Percentiles rank a stretch among this genome's conserved stretches.
Evolutionary conservation across 345 rosid species (phyloP).

Genomic region (Barbarea vulgaris): DNA sequence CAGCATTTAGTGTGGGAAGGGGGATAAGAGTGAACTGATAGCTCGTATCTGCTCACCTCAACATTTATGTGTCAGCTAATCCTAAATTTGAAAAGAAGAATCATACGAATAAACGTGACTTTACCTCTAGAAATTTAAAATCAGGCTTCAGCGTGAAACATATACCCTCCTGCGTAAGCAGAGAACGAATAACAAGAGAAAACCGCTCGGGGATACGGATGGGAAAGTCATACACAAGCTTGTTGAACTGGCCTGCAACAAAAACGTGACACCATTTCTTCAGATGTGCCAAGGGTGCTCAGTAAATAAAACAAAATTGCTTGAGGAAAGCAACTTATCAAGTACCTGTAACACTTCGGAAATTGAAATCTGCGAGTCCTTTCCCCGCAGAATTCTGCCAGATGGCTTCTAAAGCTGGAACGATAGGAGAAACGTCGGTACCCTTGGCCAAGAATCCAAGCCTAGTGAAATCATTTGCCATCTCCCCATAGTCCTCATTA

Average conservation of each 20-base stretch:
- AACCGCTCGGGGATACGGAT: conserved; percentile 98
- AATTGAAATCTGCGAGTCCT: conserved; percentile 92
- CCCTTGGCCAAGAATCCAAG: conserved; percentile 97
- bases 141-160: conserved; percentile 94
- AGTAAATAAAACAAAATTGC: not conserved
- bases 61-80: conserved; percentile 1
- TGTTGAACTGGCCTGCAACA: conserved; percentile 81
- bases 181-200: conserved; percentile 92
- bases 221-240: conserved; percentile 86
- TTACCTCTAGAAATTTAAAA: conserved; percentile 98
- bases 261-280: conserved; percentile 22
- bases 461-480: conserved; percentile 99
- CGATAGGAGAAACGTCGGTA: conserved; percentile 92
- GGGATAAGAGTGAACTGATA: not conserved
- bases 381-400: conserved; percentile 98
- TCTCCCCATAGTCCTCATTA: conserved; percentile 93
- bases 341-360: conserved; percentile 89
- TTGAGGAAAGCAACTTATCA: not conserved
- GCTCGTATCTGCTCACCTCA: conserved; percentile 22
- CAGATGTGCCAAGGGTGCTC: conserved; percentile 8
- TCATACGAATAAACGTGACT: conserved; percentile 6
- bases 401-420: conserved; percentile 96
- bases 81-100: not conserved
- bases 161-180: conserved; percentile 94
- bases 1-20: conserved; percentile 13